phyloP scores from a whole-genome alignment of 1,284 basidiomycete species.

The Heliocybe sulcata region DNA sequence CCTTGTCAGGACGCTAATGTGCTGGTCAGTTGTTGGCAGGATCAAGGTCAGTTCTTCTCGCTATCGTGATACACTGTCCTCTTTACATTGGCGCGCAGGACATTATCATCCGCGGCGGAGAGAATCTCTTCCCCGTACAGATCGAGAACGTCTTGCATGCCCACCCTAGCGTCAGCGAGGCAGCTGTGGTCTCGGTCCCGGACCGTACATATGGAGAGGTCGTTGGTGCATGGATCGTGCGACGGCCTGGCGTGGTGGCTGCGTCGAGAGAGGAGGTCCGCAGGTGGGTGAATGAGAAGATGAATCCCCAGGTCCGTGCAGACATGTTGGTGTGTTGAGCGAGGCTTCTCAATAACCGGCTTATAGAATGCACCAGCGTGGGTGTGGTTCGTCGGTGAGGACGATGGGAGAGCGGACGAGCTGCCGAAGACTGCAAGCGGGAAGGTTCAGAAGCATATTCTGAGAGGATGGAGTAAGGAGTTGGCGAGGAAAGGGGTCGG shows the following conservation, averaged over 20 bases:
- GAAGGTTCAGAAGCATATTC: slow-evolving; percentile 80
- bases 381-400: slow-evolving; percentile 78
- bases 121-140: slow-evolving; percentile 83
- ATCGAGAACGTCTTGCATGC: slow-evolving; percentile 75
- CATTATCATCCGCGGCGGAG: slow-evolving; percentile 84
- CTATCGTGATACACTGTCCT: not conserved
- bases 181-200: slow-evolving; percentile 70
- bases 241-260: slow-evolving; percentile 26
- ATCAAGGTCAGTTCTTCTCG: slow-evolving; percentile 44
- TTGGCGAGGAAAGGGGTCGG: slow-evolving; percentile 25
- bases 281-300: slow-evolving; percentile 40
- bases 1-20: slow-evolving; percentile 8
- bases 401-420: slow-evolving; percentile 41
- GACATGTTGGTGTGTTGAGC: not conserved
- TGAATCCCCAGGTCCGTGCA: slow-evolving; percentile 73
- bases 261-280: slow-evolving; percentile 47
- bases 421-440: slow-evolving; percentile 85
- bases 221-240: slow-evolving; percentile 71
- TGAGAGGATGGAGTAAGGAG: slow-evolving; percentile 48
- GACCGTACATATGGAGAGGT: slow-evolving; percentile 69
- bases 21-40: slow-evolving; percentile 59
- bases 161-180: slow-evolving; percentile 61
- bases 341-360: not conserved
- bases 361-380: slow-evolving; percentile 67
- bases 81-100: slow-evolving; percentile 36